A percentile compares a stretch with the other conserved stretches of the same genome.
Conservation (phyloP, 352 stramenopile species). For the Phytophthora macrochlamydospora region DNA sequence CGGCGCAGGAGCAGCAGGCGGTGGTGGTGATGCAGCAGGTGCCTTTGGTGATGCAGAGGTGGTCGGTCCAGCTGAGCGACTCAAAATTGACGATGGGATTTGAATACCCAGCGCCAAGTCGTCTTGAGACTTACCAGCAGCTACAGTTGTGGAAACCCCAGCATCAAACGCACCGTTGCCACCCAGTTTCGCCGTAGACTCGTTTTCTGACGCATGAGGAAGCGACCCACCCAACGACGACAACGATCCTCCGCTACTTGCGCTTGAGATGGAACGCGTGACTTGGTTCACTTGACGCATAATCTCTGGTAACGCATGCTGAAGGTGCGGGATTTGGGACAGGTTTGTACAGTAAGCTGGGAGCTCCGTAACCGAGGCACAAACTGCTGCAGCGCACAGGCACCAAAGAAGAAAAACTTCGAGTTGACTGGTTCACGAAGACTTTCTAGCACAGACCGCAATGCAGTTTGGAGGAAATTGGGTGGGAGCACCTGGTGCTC, state of each 20-base stretch:
- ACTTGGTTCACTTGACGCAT: conserved; percentile 90
- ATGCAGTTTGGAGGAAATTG: conserved; percentile 97
- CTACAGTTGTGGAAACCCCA: conserved; percentile 16
- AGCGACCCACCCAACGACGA: conserved; percentile 25
- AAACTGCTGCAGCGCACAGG: conserved; percentile 98
- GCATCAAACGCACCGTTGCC: conserved; percentile 28
- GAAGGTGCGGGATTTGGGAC: conserved; percentile 97
- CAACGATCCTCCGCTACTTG: conserved; percentile 22
- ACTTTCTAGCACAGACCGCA: conserved; percentile 98
- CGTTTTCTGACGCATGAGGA: conserved; percentile 21
- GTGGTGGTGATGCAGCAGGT: conserved; percentile 46
- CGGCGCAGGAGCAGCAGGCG: conserved; percentile 45
- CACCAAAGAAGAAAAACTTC: conserved; percentile 99
- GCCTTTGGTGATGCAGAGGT: conserved; percentile 46
- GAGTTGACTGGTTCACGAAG: conserved; percentile 95
- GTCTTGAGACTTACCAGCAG: conserved; percentile 32
- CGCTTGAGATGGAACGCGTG: conserved; percentile 51
- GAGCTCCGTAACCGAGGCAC: conserved; percentile 96
- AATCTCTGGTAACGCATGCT: conserved; percentile 93
- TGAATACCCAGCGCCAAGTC: conserved; percentile 39
- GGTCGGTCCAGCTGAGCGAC: conserved; percentile 50
- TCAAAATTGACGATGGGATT: conserved; percentile 50
- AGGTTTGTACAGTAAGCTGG: conserved; percentile 98
- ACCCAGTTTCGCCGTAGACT: conserved; percentile 30
- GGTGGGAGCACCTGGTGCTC: conserved; percentile 97